Percentiles rank a stretch among this genome's conserved stretches.
phyloP scores from a whole-genome alignment of 208 protist species.

The Naegleria fowleri region DNA sequence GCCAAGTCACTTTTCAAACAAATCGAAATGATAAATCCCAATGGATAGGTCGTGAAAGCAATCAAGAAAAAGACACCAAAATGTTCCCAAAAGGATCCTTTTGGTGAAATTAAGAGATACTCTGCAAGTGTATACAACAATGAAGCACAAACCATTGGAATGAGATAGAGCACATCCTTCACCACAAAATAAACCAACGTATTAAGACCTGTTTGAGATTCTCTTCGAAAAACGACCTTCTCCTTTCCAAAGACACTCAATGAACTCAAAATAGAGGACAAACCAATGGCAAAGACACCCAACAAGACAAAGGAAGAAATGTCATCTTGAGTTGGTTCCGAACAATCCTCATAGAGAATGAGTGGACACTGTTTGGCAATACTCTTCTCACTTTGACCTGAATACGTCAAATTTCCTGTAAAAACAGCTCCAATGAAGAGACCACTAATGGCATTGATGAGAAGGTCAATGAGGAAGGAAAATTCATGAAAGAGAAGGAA shows the following conservation, averaged over 20 bases:
- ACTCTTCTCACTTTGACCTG: background rate
- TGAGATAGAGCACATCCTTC: background rate
- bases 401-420: background rate
- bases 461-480: background rate
- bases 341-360: background rate
- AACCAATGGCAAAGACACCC: background rate
- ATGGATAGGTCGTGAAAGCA: background rate
- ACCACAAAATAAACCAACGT: background rate
- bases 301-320: background rate
- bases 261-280: background rate
- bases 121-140: background rate
- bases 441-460: background rate
- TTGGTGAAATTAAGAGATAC: background rate
- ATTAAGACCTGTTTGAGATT: background rate
- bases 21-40: background rate
- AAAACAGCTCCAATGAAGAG: background rate
- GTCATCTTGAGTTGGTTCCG: background rate
- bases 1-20: background rate
- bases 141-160: background rate
- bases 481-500: background rate
- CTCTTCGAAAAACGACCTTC: background rate
- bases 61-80: background rate
- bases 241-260: slow-evolving; percentile 7
- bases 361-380: background rate
- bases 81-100: background rate